Percentiles rank a stretch among this genome's conserved stretches.
Evolutionary conservation across 208 protist species (phyloP).

Genomic region (Novymonas esmeraldas): DNA sequence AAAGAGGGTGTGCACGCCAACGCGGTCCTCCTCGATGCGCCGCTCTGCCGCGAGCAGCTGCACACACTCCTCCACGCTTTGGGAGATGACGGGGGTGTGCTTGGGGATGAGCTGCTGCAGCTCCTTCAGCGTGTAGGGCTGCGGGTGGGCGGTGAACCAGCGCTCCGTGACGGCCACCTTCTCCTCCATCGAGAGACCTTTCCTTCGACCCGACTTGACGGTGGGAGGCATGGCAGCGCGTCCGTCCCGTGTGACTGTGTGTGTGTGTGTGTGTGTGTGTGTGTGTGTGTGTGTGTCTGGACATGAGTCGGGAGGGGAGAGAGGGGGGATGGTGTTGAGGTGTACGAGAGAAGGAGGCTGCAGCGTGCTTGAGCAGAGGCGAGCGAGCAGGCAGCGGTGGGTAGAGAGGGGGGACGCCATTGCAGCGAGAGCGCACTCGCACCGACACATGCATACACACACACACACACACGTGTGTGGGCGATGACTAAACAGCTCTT

Average conservation of each 20-base stretch:
- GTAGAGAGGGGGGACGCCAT: neutral
- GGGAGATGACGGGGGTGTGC: slow-evolving; percentile 79
- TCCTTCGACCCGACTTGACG: slow-evolving; percentile 42
- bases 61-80: slow-evolving; percentile 84
- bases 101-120: slow-evolving; percentile 58
- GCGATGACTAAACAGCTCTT: neutral
- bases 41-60: slow-evolving; percentile 76
- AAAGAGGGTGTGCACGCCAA: slow-evolving; percentile 80
- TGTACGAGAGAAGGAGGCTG: too few species aligned
- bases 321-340: neutral
- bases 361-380: too few species aligned
- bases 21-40: slow-evolving; percentile 64
- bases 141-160: slow-evolving; percentile 64
- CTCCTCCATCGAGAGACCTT: slow-evolving; percentile 88
- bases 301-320: neutral
- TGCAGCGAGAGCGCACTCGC: neutral
- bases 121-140: slow-evolving; percentile 87
- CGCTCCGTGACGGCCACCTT: slow-evolving; percentile 64
- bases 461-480: neutral
- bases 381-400: too few species aligned
- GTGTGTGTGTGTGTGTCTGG: neutral
- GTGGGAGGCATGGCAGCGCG: too few species aligned
- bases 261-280: slow-evolving; percentile 5
- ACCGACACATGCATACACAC: neutral
- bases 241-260: neutral